Evolutionary conservation across 78 protist genomes (phyloP).

Genomic region (Creolimax fragrantissima): DNA sequence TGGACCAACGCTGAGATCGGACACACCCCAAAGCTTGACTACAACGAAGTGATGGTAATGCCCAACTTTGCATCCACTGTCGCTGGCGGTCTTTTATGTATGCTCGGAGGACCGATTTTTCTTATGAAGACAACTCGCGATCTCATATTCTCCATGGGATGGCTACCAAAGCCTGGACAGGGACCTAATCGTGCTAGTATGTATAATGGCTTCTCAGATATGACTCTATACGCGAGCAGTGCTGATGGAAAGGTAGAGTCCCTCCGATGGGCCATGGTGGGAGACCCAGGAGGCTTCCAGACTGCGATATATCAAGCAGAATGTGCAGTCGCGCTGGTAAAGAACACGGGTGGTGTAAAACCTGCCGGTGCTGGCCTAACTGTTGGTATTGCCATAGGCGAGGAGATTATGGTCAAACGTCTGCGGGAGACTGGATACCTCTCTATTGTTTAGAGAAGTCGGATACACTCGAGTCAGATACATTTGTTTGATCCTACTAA

Average conservation of each 20-base stretch:
- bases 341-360: background rate
- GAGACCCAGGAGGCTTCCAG: background rate
- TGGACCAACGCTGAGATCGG: background rate
- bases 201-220: background rate
- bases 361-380: background rate
- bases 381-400: background rate
- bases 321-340: background rate
- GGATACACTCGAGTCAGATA: background rate
- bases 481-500: too few species aligned
- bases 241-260: background rate
- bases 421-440: background rate
- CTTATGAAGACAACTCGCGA: background rate
- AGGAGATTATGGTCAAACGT: background rate
- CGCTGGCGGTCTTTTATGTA: background rate
- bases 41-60: conserved; percentile 2
- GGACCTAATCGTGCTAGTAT: background rate
- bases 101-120: background rate
- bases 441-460: background rate
- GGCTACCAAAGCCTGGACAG: background rate
- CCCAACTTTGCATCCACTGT: background rate
- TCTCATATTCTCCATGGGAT: background rate
- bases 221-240: background rate
- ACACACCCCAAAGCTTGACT: background rate
- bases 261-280: background rate
- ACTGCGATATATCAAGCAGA: background rate